Percentiles rank a stretch among this genome's conserved stretches.
Evolutionary conservation across 495 filamentous ascomycete genomes (phyloP).

Genomic region (Aspergillus sparsus): DNA sequence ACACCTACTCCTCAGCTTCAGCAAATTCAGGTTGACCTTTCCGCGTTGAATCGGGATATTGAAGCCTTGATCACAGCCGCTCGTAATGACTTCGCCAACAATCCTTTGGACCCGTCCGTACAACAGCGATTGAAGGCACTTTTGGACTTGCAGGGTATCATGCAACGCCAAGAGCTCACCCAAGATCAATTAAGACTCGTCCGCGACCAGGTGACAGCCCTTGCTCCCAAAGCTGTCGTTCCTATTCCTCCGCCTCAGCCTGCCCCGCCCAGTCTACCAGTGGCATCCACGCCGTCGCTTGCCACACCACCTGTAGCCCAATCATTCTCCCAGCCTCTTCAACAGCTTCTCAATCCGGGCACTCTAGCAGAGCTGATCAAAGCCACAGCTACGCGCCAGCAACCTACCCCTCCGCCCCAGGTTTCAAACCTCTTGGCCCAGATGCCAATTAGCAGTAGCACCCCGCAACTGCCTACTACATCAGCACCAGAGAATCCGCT

Average conservation of each 20-base stretch:
- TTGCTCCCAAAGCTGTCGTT: conserved; percentile 47
- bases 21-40: conserved; percentile 48
- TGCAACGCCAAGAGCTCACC: conserved; percentile 76
- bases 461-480: conserved; percentile 32
- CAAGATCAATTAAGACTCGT: conserved; percentile 78
- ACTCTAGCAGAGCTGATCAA: conserved; percentile 53
- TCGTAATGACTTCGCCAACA: conserved; percentile 69
- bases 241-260: conserved; percentile 27
- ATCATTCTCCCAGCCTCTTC: conserved; percentile 41
- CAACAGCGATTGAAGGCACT: conserved; percentile 82
- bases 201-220: conserved; percentile 73
- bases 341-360: conserved; percentile 48
- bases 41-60: conserved; percentile 78
- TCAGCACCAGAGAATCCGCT: conserved; percentile 43
- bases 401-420: conserved; percentile 41
- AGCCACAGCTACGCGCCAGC: conserved; percentile 47
- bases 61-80: conserved; percentile 68
- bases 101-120: conserved; percentile 68
- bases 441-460: conserved; percentile 23
- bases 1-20: conserved; percentile 43
- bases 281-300: conserved; percentile 30
- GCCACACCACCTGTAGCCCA: conserved; percentile 35
- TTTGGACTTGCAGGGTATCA: conserved; percentile 77
- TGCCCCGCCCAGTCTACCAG: conserved; percentile 27
- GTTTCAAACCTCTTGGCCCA: conserved; percentile 35